Conservation (phyloP, 495 filamentous ascomycete genomes). For the Neurospora pannonica region DNA sequence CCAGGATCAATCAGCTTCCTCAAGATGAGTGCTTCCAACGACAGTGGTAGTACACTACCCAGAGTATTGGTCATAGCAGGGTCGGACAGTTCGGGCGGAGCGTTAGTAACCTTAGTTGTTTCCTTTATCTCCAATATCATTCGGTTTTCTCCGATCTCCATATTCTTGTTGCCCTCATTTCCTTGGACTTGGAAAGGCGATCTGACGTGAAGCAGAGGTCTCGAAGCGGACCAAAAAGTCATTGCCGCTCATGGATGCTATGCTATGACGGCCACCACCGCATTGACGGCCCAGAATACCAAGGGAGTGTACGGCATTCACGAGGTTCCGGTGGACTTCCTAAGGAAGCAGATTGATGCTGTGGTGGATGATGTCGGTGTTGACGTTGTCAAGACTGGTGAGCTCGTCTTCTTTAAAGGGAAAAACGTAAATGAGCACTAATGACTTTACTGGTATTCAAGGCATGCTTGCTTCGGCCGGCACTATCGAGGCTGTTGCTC, state of each 20-base stretch:
- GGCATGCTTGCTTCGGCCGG: slow-evolving; percentile 83
- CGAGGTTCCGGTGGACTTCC: slow-evolving; percentile 64
- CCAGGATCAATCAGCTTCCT: not conserved
- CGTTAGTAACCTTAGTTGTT: slow-evolving; percentile 44
- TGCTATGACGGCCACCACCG: slow-evolving; percentile 93
- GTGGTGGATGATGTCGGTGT: slow-evolving; percentile 74
- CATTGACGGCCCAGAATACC: slow-evolving; percentile 92
- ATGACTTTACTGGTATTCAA: slow-evolving; percentile 22
- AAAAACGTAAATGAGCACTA: not conserved
- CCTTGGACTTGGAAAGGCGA: slow-evolving; percentile 3
- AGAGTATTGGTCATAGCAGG: slow-evolving; percentile 76
- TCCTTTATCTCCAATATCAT: not conserved
- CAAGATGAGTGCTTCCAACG: not conserved
- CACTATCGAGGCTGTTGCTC: slow-evolving; percentile 66
- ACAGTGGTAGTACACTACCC: not conserved
- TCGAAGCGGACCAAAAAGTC: slow-evolving; percentile 95
- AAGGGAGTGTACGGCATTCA: slow-evolving; percentile 75
- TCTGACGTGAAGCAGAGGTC: slow-evolving; percentile 49
- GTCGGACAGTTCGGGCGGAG: slow-evolving; percentile 85
- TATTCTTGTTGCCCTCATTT: not conserved
- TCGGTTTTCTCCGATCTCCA: not conserved
- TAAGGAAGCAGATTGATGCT: slow-evolving; percentile 75
- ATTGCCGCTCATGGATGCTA: slow-evolving; percentile 87
- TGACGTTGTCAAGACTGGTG: slow-evolving; percentile 89
- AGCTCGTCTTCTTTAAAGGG: slow-evolving; percentile 5